A percentile compares a stretch with the other conserved stretches of the same genome.
Evolutionary conservation across 352 stramenopile genomes (phyloP).

Genomic region (Phytophthora citricola): DNA sequence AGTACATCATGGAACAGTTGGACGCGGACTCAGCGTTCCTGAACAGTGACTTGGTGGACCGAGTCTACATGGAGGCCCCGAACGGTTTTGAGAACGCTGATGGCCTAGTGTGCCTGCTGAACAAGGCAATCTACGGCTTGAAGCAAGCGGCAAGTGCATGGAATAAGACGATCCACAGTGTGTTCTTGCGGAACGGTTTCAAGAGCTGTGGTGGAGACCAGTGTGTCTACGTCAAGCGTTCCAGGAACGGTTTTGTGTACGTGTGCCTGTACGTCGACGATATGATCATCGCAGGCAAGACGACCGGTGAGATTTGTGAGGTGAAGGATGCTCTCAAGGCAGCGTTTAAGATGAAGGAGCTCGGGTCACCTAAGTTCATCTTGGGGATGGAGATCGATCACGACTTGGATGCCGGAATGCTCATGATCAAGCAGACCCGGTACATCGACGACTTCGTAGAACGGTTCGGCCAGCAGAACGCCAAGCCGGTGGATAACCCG

Average conservation of each 20-base stretch:
- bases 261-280: constrained; percentile 15
- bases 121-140: constrained; percentile 30
- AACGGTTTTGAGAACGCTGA: not conserved
- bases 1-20: constrained; percentile 5
- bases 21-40: constrained; percentile 15
- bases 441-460: constrained; percentile 26
- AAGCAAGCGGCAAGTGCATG: constrained; percentile 30
- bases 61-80: constrained; percentile 7
- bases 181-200: constrained; percentile 26
- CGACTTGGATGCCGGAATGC: not conserved
- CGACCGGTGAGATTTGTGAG: not conserved
- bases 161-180: constrained; percentile 28
- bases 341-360: constrained; percentile 22
- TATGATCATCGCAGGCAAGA: constrained; percentile 27
- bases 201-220: constrained; percentile 14
- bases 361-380: constrained; percentile 21
- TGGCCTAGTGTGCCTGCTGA: constrained; percentile 14
- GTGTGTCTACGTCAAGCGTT: constrained; percentile 31
- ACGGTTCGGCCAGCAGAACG: constrained; percentile 21
- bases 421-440: constrained; percentile 30
- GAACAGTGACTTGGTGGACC: constrained; percentile 2
- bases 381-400: constrained; percentile 33
- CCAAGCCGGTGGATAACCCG: constrained; percentile 12
- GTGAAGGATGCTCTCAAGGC: constrained; percentile 19
- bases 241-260: constrained; percentile 6